Base-by-base conservation (phyloP, 139 green algal species). In the Tetradesmus lagerheimii region DNA sequence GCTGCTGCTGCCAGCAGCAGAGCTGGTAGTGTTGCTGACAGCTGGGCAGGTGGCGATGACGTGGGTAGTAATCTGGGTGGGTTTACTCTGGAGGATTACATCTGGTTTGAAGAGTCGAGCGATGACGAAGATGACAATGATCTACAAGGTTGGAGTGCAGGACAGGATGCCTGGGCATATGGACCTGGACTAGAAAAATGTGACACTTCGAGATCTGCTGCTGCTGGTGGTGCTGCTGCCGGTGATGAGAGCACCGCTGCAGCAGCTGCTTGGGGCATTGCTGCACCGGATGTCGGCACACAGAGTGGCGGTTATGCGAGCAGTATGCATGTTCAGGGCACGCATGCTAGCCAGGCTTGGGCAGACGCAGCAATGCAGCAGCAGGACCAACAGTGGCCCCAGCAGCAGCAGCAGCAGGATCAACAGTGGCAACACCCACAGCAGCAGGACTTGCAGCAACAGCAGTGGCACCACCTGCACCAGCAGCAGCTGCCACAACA, bases 331-430 rank as follows among this genome's bases (percentile, higher is more conserved):
- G 16, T 27, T 29, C 2, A 71, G 57, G 20, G 20, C 45, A 29
- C 57, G 20, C 39, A 39, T 16, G 47, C 78, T 2, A 12, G 35
- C 16, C 8, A 43, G 29, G 37, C 38, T 8, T 47, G 43, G 41
- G 35, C 31, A 53, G 31, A 34, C 50, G 80, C 80, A 86, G 80
- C 80, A 31, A n/a, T 8, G 64, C 43, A 34, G 16, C 31, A 34
- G n/a, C 31, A 53, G 29, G n/a, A 47, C 16, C 45, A n/a, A 31
- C 80, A 31, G 45, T 23, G 18, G 38, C n/a, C 4, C 16, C 80
- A 74, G 80, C 38, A 15, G 8, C 80, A 75, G 80, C 80, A 76
- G 50, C 80, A 86, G 31, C 47, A 75, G 80, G 39, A 83, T 14
- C 77, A 83, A 9, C 77, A 62, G 39, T 37, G n/a, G 80, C 77